Conservation (phyloP, 106 monocot species). For the Allium cepa region DNA sequence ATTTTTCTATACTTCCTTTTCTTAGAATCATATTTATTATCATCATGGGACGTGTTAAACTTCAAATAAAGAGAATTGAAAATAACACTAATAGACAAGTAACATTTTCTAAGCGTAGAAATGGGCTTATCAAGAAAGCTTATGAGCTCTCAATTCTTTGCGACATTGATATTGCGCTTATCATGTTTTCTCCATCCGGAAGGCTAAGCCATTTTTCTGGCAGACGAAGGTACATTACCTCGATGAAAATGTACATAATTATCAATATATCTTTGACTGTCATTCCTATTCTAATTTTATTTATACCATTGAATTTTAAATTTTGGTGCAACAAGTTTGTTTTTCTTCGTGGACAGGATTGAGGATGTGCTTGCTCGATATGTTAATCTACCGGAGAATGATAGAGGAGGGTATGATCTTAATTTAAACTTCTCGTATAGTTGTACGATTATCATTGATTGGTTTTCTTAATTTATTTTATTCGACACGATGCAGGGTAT, state of each 20-base stretch:
- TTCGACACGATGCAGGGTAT: conserved; percentile 11
- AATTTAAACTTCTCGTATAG: neutral
- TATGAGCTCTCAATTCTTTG: conserved; percentile 92
- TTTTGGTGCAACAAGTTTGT: too few species aligned
- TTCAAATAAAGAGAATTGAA: conserved; percentile 80
- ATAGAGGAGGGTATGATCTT: conserved; percentile 35
- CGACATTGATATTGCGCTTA: conserved; percentile 79
- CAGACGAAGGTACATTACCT: conserved; percentile 32
- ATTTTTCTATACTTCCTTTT: neutral
- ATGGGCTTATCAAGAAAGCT: conserved; percentile 94
- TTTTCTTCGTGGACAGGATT: conserved; percentile 24
- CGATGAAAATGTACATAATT: neutral
- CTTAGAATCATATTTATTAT: neutral
- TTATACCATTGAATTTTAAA: conserved; percentile 1
- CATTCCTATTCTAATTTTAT: neutral
- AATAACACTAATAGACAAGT: conserved; percentile 78
- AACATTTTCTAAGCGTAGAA: conserved; percentile 83
- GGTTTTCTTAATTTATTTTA: conserved; percentile 1
- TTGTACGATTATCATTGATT: neutral
- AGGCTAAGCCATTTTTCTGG: conserved; percentile 84
- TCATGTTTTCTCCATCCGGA: conserved; percentile 91
- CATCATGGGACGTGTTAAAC: conserved; percentile 77
- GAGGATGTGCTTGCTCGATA: conserved; percentile 51
- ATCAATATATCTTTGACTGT: neutral
- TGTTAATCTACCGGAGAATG: conserved; percentile 47